These are phyloP conservation scores for Trichoderma arundinaceum DNA, from an alignment of 2,329 filamentous ascomycete species.

Conservation along the genomic window DNA sequence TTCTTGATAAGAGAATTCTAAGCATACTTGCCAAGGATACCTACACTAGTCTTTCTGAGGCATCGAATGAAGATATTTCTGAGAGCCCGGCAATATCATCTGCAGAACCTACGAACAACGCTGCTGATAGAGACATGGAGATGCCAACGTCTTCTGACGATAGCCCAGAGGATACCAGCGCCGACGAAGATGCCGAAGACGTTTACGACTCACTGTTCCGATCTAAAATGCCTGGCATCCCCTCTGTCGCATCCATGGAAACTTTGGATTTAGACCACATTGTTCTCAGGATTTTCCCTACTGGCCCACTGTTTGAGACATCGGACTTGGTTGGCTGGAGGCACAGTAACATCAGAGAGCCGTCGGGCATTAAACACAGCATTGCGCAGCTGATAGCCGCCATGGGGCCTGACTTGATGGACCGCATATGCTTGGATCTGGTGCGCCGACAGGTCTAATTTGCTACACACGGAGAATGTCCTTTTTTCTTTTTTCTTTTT, in stretches of 20 bases:
- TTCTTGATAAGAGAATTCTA: conserved; percentile 59
- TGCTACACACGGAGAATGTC: background rate
- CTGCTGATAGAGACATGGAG: background rate
- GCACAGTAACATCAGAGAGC: conserved; percentile 54
- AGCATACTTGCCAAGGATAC: conserved; percentile 58
- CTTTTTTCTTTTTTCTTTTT: background rate
- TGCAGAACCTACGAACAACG: background rate
- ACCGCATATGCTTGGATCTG: conserved; percentile 65
- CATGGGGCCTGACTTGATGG: conserved; percentile 65
- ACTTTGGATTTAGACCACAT: conserved; percentile 64
- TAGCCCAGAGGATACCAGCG: conserved; percentile 21
- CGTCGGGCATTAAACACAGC: conserved; percentile 61
- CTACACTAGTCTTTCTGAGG: conserved; percentile 57
- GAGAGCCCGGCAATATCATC: background rate
- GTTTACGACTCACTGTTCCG: conserved; percentile 56
- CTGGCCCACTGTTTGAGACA: conserved; percentile 48
- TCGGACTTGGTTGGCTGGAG: conserved; percentile 67
- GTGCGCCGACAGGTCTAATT: conserved; percentile 18
- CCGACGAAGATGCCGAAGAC: conserved; percentile 36
- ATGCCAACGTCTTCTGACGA: background rate
- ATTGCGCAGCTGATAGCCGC: conserved; percentile 72
- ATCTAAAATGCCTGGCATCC: conserved; percentile 70
- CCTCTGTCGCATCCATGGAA: conserved; percentile 59
- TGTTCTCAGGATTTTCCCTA: conserved; percentile 55
- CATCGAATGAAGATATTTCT: conserved; percentile 19